A percentile compares a stretch with the other conserved stretches of the same genome.
phyloP scores from a whole-genome alignment of 78 protist species.

The Bodo saltans region DNA sequence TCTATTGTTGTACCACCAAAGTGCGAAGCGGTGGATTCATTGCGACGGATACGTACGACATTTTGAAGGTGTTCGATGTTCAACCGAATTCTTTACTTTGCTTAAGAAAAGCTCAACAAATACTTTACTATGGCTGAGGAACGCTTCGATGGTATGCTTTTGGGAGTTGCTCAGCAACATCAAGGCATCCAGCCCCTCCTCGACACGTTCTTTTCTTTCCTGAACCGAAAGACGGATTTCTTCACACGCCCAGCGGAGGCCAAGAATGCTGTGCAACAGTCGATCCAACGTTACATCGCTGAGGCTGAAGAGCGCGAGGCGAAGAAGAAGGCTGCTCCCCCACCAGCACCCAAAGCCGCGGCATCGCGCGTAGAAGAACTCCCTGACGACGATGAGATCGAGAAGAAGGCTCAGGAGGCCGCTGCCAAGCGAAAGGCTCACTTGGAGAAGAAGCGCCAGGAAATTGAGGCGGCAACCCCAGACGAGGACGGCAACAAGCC shows the following conservation, averaged over 20 bases:
- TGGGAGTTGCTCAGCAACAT: slow-evolving; percentile 53
- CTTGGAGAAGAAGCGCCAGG: not conserved
- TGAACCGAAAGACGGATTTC: slow-evolving; percentile 63
- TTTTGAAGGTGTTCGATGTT: no score
- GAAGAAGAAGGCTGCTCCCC: not conserved
- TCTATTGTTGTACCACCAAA: no score
- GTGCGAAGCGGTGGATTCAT: no score
- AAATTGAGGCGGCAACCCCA: not conserved
- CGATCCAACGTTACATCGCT: not conserved
- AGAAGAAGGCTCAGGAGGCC: slow-evolving; percentile 20
- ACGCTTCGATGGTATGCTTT: slow-evolving; percentile 44
- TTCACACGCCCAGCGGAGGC: slow-evolving; percentile 34
- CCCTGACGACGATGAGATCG: slow-evolving; percentile 6
- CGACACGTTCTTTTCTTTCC: slow-evolving; percentile 51
- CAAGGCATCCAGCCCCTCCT: slow-evolving; percentile 43
- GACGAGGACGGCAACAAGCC: slow-evolving; percentile 22
- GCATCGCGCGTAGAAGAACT: not conserved
- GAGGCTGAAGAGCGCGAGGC: not conserved
- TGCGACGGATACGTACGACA: no score
- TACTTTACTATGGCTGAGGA: slow-evolving; percentile 18
- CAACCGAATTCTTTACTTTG: no score
- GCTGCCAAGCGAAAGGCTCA: not conserved
- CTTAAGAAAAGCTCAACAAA: not conserved
- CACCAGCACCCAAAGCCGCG: not conserved
- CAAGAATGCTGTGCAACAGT: not conserved